Percentiles rank a stretch among this genome's conserved stretches.
Evolutionary conservation across 1,284 basidiomycete species (phyloP).

Genomic region (Apiotrichum brassicae): DNA sequence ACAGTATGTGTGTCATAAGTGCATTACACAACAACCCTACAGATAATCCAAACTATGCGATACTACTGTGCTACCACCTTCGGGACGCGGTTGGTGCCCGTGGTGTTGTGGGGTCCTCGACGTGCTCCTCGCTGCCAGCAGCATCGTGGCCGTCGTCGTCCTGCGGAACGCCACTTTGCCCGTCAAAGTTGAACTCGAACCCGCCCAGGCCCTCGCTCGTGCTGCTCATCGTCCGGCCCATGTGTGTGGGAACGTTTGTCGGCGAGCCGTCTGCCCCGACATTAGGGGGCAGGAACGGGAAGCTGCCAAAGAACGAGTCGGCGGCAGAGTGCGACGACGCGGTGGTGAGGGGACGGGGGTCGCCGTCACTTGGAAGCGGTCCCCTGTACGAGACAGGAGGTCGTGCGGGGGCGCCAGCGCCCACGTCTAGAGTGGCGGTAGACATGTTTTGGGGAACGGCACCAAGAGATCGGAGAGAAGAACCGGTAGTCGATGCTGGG

Average conservation of each 20-base stretch:
- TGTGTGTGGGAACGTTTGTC: too few relatives aligned
- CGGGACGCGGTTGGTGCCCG: background rate
- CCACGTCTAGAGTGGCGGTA: conserved; percentile 4
- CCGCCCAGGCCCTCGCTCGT: conserved; percentile 35
- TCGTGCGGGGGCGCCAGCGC: background rate
- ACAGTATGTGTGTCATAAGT: background rate
- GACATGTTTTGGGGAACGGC: conserved; percentile 9
- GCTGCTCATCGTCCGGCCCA: conserved; percentile 22
- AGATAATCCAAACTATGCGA: background rate
- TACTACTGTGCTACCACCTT: background rate
- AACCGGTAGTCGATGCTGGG: background rate
- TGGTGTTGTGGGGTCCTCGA: conserved; percentile 2
- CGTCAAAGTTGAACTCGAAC: conserved; percentile 38
- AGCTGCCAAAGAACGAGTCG: conserved; percentile 39
- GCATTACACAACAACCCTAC: background rate
- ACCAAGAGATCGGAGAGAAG: background rate
- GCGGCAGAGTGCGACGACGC: conserved; percentile 26
- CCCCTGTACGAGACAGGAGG: conserved; percentile 1
- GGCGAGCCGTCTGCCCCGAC: conserved; percentile 18
- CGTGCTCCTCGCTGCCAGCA: conserved; percentile 1
- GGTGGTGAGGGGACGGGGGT: conserved; percentile 13
- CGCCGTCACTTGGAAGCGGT: background rate
- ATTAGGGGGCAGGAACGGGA: conserved; percentile 42
- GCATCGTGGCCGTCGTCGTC: background rate
- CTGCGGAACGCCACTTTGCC: too few relatives aligned